These are phyloP conservation scores for Taiozyma sp. DNA, from an alignment of 1,139 yeast species.

Conservation along the genomic window DNA sequence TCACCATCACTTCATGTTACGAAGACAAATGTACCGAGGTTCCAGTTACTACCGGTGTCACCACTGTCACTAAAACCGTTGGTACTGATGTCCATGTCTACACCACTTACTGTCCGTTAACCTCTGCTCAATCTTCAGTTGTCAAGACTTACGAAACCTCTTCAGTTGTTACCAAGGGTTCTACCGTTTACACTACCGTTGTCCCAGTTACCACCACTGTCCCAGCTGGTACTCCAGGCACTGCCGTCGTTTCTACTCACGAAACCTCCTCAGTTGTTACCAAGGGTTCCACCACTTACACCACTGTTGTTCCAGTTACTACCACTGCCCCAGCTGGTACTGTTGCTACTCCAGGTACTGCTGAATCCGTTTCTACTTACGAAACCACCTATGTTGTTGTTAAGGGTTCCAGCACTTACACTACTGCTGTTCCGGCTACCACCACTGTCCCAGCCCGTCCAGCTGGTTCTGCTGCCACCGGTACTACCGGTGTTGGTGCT, in stretches of 20 bases:
- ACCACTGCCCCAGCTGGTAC: constrained; percentile 1
- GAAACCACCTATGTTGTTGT: constrained; percentile 2
- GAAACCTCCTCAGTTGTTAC: constrained; percentile 3
- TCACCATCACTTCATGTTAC: constrained; percentile 24
- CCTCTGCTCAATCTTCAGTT: constrained; percentile 3
- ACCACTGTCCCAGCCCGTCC: too few species aligned
- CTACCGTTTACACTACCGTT: constrained; percentile 16
- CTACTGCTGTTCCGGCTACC: constrained; percentile 1
- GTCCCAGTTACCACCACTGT: not conserved
- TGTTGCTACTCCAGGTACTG: constrained; percentile 1
- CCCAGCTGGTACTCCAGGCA: constrained; percentile 1
- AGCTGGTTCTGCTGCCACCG: constrained; percentile 3
- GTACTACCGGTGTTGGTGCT: not conserved
- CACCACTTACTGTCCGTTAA: constrained; percentile 8
- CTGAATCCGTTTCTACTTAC: constrained; percentile 9
- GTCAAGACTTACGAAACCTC: constrained; percentile 3
- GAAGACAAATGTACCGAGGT: constrained; percentile 28
- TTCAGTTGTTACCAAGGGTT: constrained; percentile 1
- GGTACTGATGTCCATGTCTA: constrained; percentile 35
- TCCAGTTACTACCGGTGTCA: not conserved
- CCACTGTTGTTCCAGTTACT: constrained; percentile 3
- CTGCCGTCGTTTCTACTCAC: constrained; percentile 1
- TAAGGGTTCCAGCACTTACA: constrained; percentile 3
- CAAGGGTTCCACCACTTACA: constrained; percentile 1
- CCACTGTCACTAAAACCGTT: constrained; percentile 6